Conservation (phyloP, 352 stramenopile species). For the Globisporangium irregulare region DNA sequence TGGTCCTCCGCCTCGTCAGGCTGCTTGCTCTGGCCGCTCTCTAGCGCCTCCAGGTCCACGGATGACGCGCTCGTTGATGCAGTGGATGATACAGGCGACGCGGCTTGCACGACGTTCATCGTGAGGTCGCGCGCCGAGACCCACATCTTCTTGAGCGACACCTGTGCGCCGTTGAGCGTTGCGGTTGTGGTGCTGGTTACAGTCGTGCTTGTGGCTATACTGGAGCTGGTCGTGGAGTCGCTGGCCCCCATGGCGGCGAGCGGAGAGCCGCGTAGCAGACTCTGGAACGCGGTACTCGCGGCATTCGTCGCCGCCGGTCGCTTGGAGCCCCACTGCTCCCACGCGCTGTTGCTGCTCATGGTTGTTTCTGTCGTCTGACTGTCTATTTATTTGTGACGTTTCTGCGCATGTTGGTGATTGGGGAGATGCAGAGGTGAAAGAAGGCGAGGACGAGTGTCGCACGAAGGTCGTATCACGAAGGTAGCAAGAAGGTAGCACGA, state of each 20-base stretch:
- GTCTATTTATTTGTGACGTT: background rate
- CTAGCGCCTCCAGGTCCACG: slow-evolving; percentile 32
- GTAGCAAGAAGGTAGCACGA: too few relatives aligned
- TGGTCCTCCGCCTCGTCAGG: slow-evolving; percentile 18
- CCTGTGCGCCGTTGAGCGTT: background rate
- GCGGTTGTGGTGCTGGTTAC: background rate
- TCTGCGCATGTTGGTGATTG: background rate
- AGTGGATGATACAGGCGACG: slow-evolving; percentile 7
- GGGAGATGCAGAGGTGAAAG: too few relatives aligned
- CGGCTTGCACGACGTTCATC: slow-evolving; percentile 25
- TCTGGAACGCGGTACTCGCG: slow-evolving; percentile 39
- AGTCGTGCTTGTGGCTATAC: background rate
- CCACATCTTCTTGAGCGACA: slow-evolving; percentile 61
- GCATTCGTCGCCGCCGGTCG: slow-evolving; percentile 33
- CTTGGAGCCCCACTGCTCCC: slow-evolving; percentile 75
- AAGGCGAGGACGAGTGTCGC: too few relatives aligned
- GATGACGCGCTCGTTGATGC: slow-evolving; percentile 9
- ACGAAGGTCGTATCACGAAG: too few relatives aligned
- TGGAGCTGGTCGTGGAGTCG: slow-evolving; percentile 24
- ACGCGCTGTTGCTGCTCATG: slow-evolving; percentile 33
- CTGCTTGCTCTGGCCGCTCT: slow-evolving; percentile 37
- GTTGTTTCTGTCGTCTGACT: background rate
- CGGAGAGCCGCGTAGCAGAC: slow-evolving; percentile 41
- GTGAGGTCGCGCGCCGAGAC: slow-evolving; percentile 56
- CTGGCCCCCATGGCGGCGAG: slow-evolving; percentile 37